phyloP scores from a whole-genome alignment of 768 basidiomycete species.

The Lactarius indigo region DNA sequence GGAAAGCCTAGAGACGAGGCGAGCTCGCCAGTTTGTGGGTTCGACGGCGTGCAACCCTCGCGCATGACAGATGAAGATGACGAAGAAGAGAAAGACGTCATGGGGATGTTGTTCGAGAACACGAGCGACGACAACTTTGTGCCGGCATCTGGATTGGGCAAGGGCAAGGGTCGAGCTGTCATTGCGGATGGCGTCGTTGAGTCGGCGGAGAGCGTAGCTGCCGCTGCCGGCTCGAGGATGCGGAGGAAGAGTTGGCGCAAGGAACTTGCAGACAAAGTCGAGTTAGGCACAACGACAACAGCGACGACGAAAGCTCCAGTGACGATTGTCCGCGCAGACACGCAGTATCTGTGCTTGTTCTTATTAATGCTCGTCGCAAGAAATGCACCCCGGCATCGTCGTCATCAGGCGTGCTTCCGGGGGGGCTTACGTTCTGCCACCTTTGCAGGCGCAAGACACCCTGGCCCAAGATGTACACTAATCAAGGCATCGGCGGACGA shows the following conservation, averaged over 20 bases:
- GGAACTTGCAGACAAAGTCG: slow-evolving; percentile 1
- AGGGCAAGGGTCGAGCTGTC: not conserved
- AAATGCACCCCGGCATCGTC: too few species aligned
- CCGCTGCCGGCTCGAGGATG: too few species aligned
- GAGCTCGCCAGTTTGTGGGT: too few species aligned
- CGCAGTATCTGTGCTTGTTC: not conserved
- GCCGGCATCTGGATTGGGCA: not conserved
- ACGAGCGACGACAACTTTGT: not conserved
- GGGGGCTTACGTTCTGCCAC: too few species aligned
- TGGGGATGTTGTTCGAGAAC: not conserved
- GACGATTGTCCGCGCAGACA: not conserved
- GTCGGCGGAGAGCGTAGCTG: too few species aligned
- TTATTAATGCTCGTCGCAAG: not conserved
- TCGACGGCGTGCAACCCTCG: too few species aligned
- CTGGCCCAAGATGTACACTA: slow-evolving; percentile 14
- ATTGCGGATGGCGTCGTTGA: not conserved
- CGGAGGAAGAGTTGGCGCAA: slow-evolving; percentile 19
- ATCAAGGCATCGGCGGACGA: not conserved
- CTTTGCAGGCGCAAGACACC: too few species aligned
- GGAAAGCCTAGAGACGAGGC: too few species aligned
- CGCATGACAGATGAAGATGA: too few species aligned
- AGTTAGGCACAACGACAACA: not conserved
- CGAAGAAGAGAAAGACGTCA: slow-evolving; percentile 9
- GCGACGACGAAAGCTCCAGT: not conserved
- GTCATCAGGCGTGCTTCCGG: too few species aligned